A percentile compares a stretch with the other conserved stretches of the same genome.
Conservation (phyloP, 306 rosid species). For the Calophaca sinica region DNA sequence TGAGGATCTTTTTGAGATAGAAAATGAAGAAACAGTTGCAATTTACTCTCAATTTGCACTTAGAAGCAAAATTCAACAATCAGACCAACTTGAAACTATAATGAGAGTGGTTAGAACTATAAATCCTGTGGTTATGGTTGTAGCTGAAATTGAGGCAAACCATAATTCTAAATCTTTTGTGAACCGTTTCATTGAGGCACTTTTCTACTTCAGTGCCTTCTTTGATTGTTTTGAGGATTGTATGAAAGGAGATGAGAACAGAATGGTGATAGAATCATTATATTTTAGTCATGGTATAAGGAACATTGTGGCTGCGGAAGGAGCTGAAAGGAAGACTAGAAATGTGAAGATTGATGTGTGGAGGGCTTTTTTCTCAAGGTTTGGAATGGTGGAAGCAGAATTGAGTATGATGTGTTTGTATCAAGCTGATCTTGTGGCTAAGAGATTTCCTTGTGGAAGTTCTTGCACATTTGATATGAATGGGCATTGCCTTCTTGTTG, state of each 20-base stretch:
- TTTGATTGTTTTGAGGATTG: slow-evolving; percentile 65
- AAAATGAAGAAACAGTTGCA: slow-evolving; percentile 55
- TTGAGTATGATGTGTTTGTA: slow-evolving; percentile 57
- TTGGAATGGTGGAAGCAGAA: slow-evolving; percentile 65
- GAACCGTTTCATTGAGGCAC: slow-evolving; percentile 68
- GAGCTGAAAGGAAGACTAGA: slow-evolving; percentile 60
- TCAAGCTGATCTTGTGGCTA: slow-evolving; percentile 64
- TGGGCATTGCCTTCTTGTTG: slow-evolving; percentile 55
- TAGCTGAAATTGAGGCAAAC: slow-evolving; percentile 63
- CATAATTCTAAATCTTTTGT: slow-evolving; percentile 68
- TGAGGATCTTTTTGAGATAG: slow-evolving; percentile 52
- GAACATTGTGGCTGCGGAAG: slow-evolving; percentile 64
- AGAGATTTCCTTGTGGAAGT: slow-evolving; percentile 53
- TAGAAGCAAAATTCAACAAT: slow-evolving; percentile 46
- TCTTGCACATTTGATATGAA: slow-evolving; percentile 56
- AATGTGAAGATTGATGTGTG: slow-evolving; percentile 70
- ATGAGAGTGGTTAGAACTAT: slow-evolving; percentile 60
- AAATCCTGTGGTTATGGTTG: slow-evolving; percentile 58
- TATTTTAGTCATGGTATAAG: slow-evolving; percentile 61
- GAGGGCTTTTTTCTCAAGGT: slow-evolving; percentile 66
- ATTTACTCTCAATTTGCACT: slow-evolving; percentile 49
- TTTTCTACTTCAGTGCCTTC: slow-evolving; percentile 62
- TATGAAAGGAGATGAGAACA: slow-evolving; percentile 53
- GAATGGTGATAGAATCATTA: slow-evolving; percentile 53
- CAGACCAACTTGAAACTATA: slow-evolving; percentile 57